These are phyloP conservation scores for Tolypocladium pustulatum DNA, from an alignment of 2,329 filamentous ascomycete genomes.

Conservation along the genomic window DNA sequence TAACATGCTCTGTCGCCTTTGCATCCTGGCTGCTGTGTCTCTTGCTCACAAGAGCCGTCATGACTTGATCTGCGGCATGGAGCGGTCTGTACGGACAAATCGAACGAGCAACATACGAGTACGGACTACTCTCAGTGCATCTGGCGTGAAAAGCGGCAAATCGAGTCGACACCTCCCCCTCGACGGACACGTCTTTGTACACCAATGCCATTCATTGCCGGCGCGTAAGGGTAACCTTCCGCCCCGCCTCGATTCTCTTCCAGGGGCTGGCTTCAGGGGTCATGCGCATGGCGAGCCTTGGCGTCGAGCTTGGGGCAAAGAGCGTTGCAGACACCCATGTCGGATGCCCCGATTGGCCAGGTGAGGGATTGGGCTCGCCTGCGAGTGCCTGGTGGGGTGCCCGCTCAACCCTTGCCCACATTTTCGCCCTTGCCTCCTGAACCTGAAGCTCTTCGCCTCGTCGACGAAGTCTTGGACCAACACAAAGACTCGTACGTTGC, in stretches of 20 bases:
- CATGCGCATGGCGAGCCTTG: not conserved
- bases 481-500: not conserved
- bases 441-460: not conserved
- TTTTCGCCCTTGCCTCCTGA: not conserved
- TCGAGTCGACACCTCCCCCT: too few relatives aligned
- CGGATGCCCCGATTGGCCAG: not conserved
- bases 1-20: not conserved
- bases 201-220: not conserved
- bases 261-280: not conserved
- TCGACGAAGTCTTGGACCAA: not conserved
- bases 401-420: not conserved
- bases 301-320: not conserved
- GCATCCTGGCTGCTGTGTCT: not conserved
- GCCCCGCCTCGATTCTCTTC: not conserved
- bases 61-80: not conserved
- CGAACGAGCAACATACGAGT: not conserved
- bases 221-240: not conserved
- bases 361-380: not conserved
- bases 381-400: not conserved
- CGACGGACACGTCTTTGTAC: too few relatives aligned
- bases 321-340: not conserved
- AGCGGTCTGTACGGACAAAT: too few relatives aligned
- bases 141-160: not conserved
- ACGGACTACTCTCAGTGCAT: not conserved
- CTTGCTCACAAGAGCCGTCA: not conserved